phyloP scores from a whole-genome alignment of 2,329 filamentous ascomycete genomes.

The Fusarium falciforme region DNA sequence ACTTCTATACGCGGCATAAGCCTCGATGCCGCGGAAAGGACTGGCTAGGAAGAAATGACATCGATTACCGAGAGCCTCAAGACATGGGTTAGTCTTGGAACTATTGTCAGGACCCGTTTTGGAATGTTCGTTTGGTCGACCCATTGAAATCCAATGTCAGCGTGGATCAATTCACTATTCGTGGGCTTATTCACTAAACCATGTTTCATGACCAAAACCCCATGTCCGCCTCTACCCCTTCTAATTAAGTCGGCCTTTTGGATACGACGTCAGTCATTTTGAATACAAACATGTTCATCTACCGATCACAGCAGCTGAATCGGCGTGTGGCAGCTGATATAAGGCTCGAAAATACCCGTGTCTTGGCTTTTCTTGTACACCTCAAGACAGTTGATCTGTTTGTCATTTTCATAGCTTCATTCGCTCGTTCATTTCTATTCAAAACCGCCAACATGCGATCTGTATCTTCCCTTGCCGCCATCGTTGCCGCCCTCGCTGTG shows the following conservation, averaged over 20 bases:
- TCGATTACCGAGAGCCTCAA: background rate
- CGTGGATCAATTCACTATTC: background rate
- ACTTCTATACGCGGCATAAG: background rate
- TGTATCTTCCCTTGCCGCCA: background rate
- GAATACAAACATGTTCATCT: background rate
- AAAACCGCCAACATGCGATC: background rate
- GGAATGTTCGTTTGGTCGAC: background rate
- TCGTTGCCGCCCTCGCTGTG: constrained; percentile 4
- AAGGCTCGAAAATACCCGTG: background rate
- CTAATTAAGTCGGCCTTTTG: background rate
- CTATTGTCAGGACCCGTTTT: background rate
- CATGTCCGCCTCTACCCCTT: background rate
- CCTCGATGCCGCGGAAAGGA: background rate
- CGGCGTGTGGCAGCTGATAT: background rate
- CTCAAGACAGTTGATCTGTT: background rate
- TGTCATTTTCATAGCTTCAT: background rate
- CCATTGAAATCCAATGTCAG: background rate
- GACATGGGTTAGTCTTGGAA: background rate
- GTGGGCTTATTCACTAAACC: background rate
- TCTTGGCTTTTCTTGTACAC: background rate
- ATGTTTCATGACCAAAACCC: background rate
- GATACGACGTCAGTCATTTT: background rate
- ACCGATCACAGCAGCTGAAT: background rate
- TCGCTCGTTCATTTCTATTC: background rate
- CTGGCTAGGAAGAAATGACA: background rate